These are phyloP conservation scores for Mucor velutinosus DNA, from an alignment of 371 early-diverging fungal genomes.

Conservation along the genomic window DNA sequence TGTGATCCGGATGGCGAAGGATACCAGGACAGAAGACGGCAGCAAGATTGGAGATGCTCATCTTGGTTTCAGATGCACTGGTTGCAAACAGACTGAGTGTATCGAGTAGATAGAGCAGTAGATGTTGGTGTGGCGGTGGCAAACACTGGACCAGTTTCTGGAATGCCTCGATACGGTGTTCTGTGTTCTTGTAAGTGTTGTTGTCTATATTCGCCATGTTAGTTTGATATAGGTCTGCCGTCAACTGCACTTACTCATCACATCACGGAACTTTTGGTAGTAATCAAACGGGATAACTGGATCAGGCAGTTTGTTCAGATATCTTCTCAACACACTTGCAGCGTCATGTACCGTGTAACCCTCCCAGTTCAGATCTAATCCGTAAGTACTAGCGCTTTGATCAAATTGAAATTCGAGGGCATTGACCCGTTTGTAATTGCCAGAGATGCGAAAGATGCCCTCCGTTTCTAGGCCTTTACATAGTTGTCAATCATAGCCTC, in stretches of 20 bases:
- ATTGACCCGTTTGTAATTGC: slow-evolving; percentile 53
- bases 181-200: slow-evolving; percentile 18
- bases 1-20: slow-evolving; percentile 56
- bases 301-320: slow-evolving; percentile 56
- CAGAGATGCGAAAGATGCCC: slow-evolving; percentile 37
- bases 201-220: slow-evolving; percentile 14
- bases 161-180: slow-evolving; percentile 41
- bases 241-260: slow-evolving; percentile 43
- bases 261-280: slow-evolving; percentile 53
- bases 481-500: not conserved
- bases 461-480: slow-evolving; percentile 22
- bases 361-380: slow-evolving; percentile 56
- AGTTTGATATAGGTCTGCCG: not conserved
- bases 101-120: slow-evolving; percentile 59
- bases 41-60: slow-evolving; percentile 55
- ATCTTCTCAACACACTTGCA: slow-evolving; percentile 57
- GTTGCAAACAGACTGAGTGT: slow-evolving; percentile 52
- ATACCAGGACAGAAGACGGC: slow-evolving; percentile 62
- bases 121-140: slow-evolving; percentile 53
- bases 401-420: slow-evolving; percentile 56
- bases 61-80: slow-evolving; percentile 47
- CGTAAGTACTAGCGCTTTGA: slow-evolving; percentile 47
- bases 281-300: slow-evolving; percentile 55
- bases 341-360: slow-evolving; percentile 63
- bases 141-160: slow-evolving; percentile 48